Percentiles rank a stretch among this genome's conserved stretches.
Evolutionary conservation across 352 stramenopile genomes (phyloP).

Genomic region (Pythium diclinum): DNA sequence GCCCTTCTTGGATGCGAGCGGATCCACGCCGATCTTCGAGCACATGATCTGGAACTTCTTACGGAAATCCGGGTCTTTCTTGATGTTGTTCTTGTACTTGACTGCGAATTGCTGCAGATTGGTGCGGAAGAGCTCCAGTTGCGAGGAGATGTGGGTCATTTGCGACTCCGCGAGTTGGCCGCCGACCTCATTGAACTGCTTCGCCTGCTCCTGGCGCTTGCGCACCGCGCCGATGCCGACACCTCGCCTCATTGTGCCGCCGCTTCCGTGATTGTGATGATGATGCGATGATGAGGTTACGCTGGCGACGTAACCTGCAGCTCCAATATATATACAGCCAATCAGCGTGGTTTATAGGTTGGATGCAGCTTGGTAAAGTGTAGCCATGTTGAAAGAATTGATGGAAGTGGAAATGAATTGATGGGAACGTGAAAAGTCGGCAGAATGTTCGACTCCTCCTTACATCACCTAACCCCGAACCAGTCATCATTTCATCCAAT

Average conservation of each 20-base stretch:
- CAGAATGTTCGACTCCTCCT: conserved; percentile 3
- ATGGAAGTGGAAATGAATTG: conserved; percentile 23
- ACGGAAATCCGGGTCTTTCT: conserved; percentile 93
- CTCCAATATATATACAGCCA: not conserved
- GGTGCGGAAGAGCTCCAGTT: conserved; percentile 90
- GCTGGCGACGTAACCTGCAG: not conserved
- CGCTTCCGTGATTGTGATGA: not conserved
- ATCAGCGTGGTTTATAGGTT: not conserved
- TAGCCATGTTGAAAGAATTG: conserved; percentile 10
- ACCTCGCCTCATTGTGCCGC: conserved; percentile 45
- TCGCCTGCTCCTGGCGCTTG: conserved; percentile 86
- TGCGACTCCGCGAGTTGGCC: conserved; percentile 81
- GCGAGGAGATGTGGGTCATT: conserved; percentile 70
- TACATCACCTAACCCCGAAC: conserved; percentile 17
- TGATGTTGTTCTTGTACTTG: conserved; percentile 95
- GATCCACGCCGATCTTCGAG: conserved; percentile 95
- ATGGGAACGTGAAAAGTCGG: not conserved
- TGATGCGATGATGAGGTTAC: conserved; percentile 8
- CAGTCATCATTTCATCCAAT: conserved; percentile 55
- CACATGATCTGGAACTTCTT: conserved; percentile 96
- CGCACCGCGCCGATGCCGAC: conserved; percentile 84
- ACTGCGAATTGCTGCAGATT: conserved; percentile 91
- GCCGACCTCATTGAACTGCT: conserved; percentile 84
- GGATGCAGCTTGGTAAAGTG: not conserved
- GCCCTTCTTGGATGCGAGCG: conserved; percentile 95